Base-by-base conservation (phyloP, 2,329 filamentous ascomycete species). In the Chalaropsis ovoidea region DNA sequence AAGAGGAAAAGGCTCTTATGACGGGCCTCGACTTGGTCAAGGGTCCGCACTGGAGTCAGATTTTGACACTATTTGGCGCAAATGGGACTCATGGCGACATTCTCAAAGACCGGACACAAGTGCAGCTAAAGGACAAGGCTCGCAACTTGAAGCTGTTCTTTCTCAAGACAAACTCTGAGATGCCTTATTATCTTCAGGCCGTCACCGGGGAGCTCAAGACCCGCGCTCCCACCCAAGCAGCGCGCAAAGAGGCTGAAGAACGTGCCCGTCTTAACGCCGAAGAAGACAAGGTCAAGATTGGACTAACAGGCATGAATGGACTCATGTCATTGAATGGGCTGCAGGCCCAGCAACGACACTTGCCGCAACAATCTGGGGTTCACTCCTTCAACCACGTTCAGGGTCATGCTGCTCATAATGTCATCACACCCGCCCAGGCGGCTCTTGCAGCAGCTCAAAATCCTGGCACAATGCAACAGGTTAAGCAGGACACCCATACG, bases 31-130 rank as follows among this genome's bases (percentile, higher is more conserved):
- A 95, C 72, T 85, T 88, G 73, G 91, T 96, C 60, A 91, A 92
- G 72, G 91, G 91, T 0, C 91, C 91, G 19, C 90, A 96, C 71
- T 96, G 91, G 91, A 93, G 89, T 70, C 90, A 95, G 72, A 96
- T 96, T 60, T 78, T 96, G 13, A 86, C 86, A 1, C 81, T 95
- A 52, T 95, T 93, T 72, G 91, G 91, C 0, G 82, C 84, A 0
- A 88, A 87, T 52, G 91, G 91, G 4, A 88, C 86, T 0, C 83
- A 93, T 27, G 92, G 86, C 60, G 87, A 93, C 70, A 88, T 93
- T 27, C 80, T 95, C 22, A 93, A 92, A 70, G 91, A 95, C 72
- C 83, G 90, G 42, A 95, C 91, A 56, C 90, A 96, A 72, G 91
- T 96, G 0, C 91, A 95, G 73, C 79, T 95, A 13, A 96, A 96